Conservation (phyloP, 176 grass and related monocot species). For the Carex parvula region DNA sequence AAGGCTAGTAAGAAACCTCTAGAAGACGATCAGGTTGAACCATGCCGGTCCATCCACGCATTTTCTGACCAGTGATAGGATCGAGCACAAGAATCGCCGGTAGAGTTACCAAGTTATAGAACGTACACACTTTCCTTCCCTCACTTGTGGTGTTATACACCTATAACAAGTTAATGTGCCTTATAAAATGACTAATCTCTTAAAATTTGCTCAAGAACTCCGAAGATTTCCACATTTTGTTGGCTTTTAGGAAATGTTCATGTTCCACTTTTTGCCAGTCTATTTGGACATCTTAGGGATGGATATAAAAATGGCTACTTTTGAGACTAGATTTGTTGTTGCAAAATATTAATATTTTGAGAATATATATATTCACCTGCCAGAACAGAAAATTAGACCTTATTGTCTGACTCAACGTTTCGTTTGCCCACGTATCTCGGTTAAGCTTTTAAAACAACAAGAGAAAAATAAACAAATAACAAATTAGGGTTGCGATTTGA, state of each 20-base stretch:
- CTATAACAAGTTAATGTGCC: conserved; percentile 30
- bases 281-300: neutral
- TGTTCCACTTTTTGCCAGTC: neutral
- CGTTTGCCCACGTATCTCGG: conserved; percentile 93
- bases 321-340: neutral
- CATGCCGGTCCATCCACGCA: conserved; percentile 86
- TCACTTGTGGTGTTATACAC: conserved; percentile 74
- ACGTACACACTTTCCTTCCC: conserved; percentile 92
- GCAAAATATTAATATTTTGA: neutral
- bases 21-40: conserved; percentile 82
- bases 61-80: conserved; percentile 93
- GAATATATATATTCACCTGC: conserved; percentile 59
- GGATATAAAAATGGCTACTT: neutral
- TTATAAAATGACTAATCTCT: neutral
- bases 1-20: conserved; percentile 46
- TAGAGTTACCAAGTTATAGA: conserved; percentile 69
- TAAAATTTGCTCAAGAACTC: neutral
- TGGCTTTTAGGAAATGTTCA: neutral
- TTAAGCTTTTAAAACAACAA: conserved; percentile 60
- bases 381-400: conserved; percentile 96
- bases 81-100: conserved; percentile 84
- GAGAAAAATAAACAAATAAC: conserved; percentile 18
- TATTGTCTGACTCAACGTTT: conserved; percentile 80
- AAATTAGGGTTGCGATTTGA: conserved; percentile 2
- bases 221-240: neutral